phyloP scores from a whole-genome alignment of 306 rosid species.

The Medicago arabica region DNA sequence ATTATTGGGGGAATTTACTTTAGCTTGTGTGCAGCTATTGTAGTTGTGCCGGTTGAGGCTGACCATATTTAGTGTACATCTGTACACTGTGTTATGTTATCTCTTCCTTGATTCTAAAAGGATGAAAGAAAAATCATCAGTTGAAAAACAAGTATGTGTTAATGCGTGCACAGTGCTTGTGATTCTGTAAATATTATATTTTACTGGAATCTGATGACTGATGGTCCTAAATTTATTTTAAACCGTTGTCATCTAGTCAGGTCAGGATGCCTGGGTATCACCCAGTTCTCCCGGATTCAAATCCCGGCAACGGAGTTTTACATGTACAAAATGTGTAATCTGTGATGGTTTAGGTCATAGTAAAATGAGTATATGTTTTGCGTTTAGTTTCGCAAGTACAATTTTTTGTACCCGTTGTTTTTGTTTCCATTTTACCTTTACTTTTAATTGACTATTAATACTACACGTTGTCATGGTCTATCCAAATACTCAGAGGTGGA shows the following conservation, averaged over 20 bases:
- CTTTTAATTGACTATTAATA: constrained; percentile 31
- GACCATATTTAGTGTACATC: constrained; percentile 26
- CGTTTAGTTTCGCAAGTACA: neutral
- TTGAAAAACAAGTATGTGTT: constrained; percentile 12
- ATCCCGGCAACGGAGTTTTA: constrained; percentile 57
- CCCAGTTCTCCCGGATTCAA: constrained; percentile 76
- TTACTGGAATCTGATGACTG: constrained; percentile 27
- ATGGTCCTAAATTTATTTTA: constrained; percentile 36
- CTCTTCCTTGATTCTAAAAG: constrained; percentile 34
- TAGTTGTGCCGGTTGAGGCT: constrained; percentile 15
- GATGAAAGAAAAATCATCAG: constrained; percentile 23
- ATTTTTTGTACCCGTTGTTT: constrained; percentile 8
- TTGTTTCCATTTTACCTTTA: constrained; percentile 19
- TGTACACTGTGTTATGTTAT: constrained; percentile 24
- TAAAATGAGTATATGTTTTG: constrained; percentile 27
- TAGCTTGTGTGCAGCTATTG: constrained; percentile 31
- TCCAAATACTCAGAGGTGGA: constrained; percentile 76
- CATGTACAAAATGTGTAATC: constrained; percentile 8
- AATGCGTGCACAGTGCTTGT: constrained; percentile 2
- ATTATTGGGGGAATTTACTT: constrained; percentile 29
- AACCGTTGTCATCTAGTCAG: constrained; percentile 66
- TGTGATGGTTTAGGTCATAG: constrained; percentile 6
- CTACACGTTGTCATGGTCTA: constrained; percentile 46
- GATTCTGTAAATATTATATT: constrained; percentile 17
- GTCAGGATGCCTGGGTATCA: constrained; percentile 68